Conservation (phyloP, 164 flowering plant genomes). For the Vitis rotundifolia region DNA sequence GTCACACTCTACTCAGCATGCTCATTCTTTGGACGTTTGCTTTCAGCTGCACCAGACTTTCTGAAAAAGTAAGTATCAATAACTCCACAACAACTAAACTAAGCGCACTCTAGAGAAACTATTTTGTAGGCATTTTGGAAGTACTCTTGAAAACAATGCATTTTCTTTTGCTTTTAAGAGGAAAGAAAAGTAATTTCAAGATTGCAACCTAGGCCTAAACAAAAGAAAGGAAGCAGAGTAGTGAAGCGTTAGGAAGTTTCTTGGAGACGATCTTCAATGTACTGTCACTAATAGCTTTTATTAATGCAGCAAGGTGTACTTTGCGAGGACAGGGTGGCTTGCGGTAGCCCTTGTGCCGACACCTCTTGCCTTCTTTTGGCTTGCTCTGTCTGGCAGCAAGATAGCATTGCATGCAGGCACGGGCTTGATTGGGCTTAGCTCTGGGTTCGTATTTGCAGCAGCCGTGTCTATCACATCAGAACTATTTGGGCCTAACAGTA, state of each 20-base stretch:
- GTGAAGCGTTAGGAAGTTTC: too few species aligned
- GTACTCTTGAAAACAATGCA: too few species aligned
- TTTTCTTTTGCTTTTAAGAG: too few species aligned
- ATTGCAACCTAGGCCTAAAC: too few species aligned
- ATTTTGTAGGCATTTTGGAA: too few species aligned
- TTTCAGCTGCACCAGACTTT: conserved; percentile 38
- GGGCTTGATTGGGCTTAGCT: conserved; percentile 30
- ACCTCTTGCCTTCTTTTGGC: conserved; percentile 34
- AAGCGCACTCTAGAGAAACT: conserved; percentile 3
- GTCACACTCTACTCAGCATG: conserved; percentile 30
- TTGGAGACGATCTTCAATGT: too few species aligned
- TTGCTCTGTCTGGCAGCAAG: conserved; percentile 20
- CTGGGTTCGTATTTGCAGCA: conserved; percentile 35
- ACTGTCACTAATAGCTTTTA: too few species aligned
- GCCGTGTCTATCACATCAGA: conserved; percentile 40
- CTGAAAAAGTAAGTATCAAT: conserved; percentile 18
- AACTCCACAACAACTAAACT: too few species aligned
- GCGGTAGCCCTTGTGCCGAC: conserved; percentile 29
- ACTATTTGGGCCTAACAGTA: conserved; percentile 36
- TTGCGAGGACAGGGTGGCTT: conserved; percentile 39
- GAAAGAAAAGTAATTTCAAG: too few species aligned
- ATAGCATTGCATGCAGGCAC: conserved; percentile 13
- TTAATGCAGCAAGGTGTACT: conserved; percentile 32
- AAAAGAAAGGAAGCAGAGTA: too few species aligned
- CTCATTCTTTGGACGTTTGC: conserved; percentile 41